phyloP scores from a whole-genome alignment of 148 eudicot species.

The Pouteria glomerata region DNA sequence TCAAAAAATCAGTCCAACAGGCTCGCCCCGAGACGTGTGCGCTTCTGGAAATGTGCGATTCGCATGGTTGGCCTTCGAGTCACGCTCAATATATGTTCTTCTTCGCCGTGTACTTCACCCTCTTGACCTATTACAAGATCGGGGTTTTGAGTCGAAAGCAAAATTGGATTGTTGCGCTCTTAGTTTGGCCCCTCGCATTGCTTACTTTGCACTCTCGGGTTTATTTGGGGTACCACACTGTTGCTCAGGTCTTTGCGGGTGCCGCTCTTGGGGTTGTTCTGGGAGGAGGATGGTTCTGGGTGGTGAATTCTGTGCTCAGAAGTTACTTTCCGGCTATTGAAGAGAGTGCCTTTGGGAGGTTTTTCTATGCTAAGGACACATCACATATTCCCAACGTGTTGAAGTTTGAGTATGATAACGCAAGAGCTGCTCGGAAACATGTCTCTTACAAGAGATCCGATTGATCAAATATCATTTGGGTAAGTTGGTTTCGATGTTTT shows the following conservation, averaged over 20 bases:
- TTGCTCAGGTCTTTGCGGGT: constrained; percentile 85
- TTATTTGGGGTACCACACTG: constrained; percentile 82
- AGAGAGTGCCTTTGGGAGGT: constrained; percentile 74
- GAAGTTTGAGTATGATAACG: constrained; percentile 77
- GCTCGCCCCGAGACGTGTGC: constrained; percentile 77
- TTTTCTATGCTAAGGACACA: constrained; percentile 77
- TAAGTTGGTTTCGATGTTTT: constrained; percentile 4
- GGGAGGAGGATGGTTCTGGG: constrained; percentile 71
- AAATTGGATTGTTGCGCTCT: constrained; percentile 25
- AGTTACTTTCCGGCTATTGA: constrained; percentile 54
- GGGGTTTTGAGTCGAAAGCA: constrained; percentile 41
- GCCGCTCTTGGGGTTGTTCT: constrained; percentile 55
- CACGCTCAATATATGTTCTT: constrained; percentile 90
- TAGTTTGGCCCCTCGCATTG: constrained; percentile 65
- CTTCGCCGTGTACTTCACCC: constrained; percentile 62
- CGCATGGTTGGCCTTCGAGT: constrained; percentile 95
- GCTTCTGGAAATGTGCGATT: constrained; percentile 77
- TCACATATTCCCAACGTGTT: constrained; percentile 76
- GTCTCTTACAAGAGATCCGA: constrained; percentile 24
- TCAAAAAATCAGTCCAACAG: constrained; percentile 62
- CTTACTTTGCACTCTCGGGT: constrained; percentile 79
- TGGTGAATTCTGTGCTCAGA: constrained; percentile 42
- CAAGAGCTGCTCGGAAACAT: constrained; percentile 24
- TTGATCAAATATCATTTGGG: constrained; percentile 4
- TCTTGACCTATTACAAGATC: constrained; percentile 35